Evolutionary conservation across 139 green algal species (phyloP), one percentile per base, ranked within the genome.

Genomic region (Eudorina sp.): DNA sequence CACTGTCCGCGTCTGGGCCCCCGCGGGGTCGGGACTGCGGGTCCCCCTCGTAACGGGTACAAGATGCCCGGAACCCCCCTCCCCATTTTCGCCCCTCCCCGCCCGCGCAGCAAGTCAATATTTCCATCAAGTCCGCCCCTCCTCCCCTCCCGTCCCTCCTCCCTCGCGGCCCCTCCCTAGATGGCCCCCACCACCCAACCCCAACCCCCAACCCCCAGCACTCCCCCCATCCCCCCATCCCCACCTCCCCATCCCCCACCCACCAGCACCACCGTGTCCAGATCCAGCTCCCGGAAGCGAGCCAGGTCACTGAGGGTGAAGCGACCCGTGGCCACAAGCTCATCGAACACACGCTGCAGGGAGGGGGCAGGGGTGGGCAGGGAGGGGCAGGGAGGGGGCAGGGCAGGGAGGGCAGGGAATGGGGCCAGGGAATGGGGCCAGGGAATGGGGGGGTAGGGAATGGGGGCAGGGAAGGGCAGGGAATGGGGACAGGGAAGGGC

Each of bases 321-420:
- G 40, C 78, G 78, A 25, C 80, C 78, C 36, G 78, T 74, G 40
- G 79, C 79, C 29, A 76, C 41, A 18, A 87, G 62, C 81, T 87
- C 81, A 25, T 87, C 81, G 25, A 87, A 87, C 29, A 86, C 60
- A 25, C 80, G 80, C 80, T 85, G 78, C 18, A 60, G 19, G 72
- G 41, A 38, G 34, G 7, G 6, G 27, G 53, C 41, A 11, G 77
- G 36, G 77, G 53, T 18, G 72, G 4, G 23, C 6, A 11, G 74
- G 46, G 31, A 27, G 75, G 5, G 38, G 40, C 6, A 55, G 19
- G 7, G 9, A 1, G 13, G 4, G 18, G 18, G n/a, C 4, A 31
- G 34, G 29, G 48, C 18, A 48, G 40, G 70, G 27, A 53, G 64
- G 2, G 31, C 4, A 74, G 16, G 13, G 13, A 16, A 68, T 68